Conservation (phyloP, 2,329 filamentous ascomycete species). For the Penicillium hesseltinei region DNA sequence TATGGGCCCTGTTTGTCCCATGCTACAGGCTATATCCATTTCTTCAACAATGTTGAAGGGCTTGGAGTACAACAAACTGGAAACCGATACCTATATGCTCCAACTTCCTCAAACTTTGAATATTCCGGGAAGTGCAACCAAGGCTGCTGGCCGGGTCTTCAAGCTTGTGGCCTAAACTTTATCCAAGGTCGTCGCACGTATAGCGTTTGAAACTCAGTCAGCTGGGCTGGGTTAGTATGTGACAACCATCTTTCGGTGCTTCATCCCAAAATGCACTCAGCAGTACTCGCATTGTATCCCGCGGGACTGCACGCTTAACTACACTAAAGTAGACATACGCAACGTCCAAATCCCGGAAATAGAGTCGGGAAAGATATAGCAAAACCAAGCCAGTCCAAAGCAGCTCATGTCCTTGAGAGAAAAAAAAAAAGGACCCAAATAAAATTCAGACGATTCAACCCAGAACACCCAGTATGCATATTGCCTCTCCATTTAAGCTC, state of each 20-base stretch:
- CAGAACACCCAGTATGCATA: slow-evolving; percentile 2
- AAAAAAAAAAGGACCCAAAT: neutral
- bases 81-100: neutral
- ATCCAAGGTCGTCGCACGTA: neutral
- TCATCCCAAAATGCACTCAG: neutral
- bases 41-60: neutral
- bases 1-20: neutral
- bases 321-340: neutral
- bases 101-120: neutral
- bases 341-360: neutral
- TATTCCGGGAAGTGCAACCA: neutral
- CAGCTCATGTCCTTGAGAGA: neutral
- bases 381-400: neutral
- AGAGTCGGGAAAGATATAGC: neutral
- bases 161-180: neutral
- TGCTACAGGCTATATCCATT: neutral
- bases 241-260: neutral
- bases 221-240: neutral
- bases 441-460: neutral
- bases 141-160: neutral
- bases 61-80: neutral
- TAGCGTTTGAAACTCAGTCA: neutral
- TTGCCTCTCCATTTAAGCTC: neutral
- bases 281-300: neutral
- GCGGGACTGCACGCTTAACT: too few relatives aligned